phyloP scores from a whole-genome alignment of 768 basidiomycete genomes.

The Chiua virens region DNA sequence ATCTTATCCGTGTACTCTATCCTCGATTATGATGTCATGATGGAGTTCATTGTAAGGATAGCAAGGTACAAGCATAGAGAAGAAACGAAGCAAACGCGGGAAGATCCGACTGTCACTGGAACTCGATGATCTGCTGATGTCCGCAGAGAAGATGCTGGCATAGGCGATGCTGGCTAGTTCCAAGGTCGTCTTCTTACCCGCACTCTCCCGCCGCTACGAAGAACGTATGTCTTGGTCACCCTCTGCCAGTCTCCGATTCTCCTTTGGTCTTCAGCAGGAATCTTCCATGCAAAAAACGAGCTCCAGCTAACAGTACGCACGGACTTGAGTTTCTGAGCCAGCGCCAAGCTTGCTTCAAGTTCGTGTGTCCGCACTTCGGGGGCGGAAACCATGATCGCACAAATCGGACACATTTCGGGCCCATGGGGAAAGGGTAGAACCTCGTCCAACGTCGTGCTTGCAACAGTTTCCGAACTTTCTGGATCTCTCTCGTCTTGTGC shows the following conservation, averaged over 20 bases:
- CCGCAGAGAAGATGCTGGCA: background rate
- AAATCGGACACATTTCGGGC: constrained; percentile 37
- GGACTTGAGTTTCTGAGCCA: constrained; percentile 46
- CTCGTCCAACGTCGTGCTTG: constrained; percentile 5
- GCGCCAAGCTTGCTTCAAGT: constrained; percentile 44
- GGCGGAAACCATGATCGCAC: constrained; percentile 28
- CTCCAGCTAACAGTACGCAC: constrained; percentile 52
- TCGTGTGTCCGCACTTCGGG: constrained; percentile 43
- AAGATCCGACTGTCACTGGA: background rate
- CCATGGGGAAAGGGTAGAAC: constrained; percentile 30
- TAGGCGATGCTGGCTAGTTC: constrained; percentile 15
- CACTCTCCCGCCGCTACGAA: constrained; percentile 40
- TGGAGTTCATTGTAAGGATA: background rate
- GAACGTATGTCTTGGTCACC: constrained; percentile 42
- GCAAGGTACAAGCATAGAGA: background rate
- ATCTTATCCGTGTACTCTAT: background rate
- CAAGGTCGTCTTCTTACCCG: constrained; percentile 45
- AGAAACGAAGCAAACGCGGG: no score
- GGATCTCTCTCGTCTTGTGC: constrained; percentile 16
- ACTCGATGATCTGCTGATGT: background rate
- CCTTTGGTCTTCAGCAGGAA: constrained; percentile 12
- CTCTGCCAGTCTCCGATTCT: constrained; percentile 22
- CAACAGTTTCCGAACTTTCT: background rate
- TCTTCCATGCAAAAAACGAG: constrained; percentile 41
- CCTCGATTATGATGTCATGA: background rate